Evolutionary conservation across 2,329 filamentous ascomycete genomes (phyloP), one percentile per base, ranked within the genome.

Genomic region (Colletotrichum tanaceti): DNA sequence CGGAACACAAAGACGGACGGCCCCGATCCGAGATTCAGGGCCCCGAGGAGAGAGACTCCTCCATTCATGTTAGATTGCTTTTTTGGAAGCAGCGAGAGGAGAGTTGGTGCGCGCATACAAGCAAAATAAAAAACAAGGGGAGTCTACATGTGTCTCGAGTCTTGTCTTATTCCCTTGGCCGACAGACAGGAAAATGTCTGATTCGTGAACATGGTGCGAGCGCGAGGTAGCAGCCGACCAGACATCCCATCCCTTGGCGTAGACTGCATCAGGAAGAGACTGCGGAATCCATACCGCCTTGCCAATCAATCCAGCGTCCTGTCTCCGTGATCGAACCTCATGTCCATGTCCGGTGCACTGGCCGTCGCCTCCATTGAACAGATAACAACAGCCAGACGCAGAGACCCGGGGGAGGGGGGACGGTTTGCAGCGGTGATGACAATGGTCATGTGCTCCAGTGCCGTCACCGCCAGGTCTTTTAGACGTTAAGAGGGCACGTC

Each of bases 131-230:
- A 50, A 59, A 46, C 5, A 24, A 22, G n/a, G 43, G 57, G 32
- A 43, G 54, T 22, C 44, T 58, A 39, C 28, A 28, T 35, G 62
- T 57, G 28, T 60, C n/a, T 52, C n/a, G 35, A 13, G 63, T 59
- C 41, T 38, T 43, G 58, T 24, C 43, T 38, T 35, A 35, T 35
- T 35, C 32, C 9, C 43, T 24, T 39, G 54, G 54, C 41, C 61
- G 20, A 13, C 20, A 53, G 50, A 13, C 18, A 10, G 32, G 16
- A 52, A 35, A 35, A 38, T 47, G 20, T 47, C 54, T 68, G 53
- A 49, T 59, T 59, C 41, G 49, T 53, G 41, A 63, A 22, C 44
- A 38, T 44, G 46, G 49, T 46, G 44, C 13, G 44, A 47, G 32
- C 20, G 44, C 59, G 32, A 35, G 32, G 9, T 1, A 10, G 9